A percentile compares a stretch with the other conserved stretches of the same genome.
Conservation (phyloP, 305 asterid species). For the Fraxinus latifolia region DNA sequence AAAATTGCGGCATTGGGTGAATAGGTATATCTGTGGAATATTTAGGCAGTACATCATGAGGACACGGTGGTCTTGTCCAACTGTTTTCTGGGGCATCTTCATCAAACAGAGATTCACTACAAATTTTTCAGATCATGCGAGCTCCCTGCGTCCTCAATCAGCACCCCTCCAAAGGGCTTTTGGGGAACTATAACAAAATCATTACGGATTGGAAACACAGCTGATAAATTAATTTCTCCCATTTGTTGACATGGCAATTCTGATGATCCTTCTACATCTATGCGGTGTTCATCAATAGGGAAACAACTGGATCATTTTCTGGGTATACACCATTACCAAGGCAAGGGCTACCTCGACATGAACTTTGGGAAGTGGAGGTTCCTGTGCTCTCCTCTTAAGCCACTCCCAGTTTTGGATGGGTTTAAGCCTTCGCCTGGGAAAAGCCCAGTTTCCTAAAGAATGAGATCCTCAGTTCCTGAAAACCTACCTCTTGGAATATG, state of each 20-base stretch:
- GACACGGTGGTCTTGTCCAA: constrained; percentile 52
- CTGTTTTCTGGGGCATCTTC: constrained; percentile 55
- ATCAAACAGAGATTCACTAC: constrained; percentile 47
- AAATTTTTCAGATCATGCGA: constrained; percentile 69
- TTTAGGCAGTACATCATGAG: constrained; percentile 27
- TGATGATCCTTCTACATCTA: constrained; percentile 29
- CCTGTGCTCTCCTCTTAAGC: constrained; percentile 74
- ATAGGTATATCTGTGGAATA: constrained; percentile 27
- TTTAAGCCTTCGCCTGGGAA: constrained; percentile 38
- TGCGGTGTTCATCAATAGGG: constrained; percentile 40
- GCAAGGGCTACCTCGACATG: constrained; percentile 68
- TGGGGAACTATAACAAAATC: constrained; percentile 33
- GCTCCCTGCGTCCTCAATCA: constrained; percentile 76
- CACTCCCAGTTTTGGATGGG: constrained; percentile 56
- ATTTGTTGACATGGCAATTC: constrained; percentile 36
- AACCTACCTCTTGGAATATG: neutral
- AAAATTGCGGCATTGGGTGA: constrained; percentile 34
- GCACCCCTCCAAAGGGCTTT: constrained; percentile 52
- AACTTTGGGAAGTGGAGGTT: constrained; percentile 79
- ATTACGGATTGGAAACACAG: constrained; percentile 43
- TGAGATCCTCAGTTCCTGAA: constrained; percentile 29
- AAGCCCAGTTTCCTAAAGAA: constrained; percentile 21
- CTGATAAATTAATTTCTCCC: constrained; percentile 40
- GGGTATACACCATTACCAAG: constrained; percentile 48
- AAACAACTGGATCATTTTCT: constrained; percentile 37